These are phyloP conservation scores for Hymenoscyphus scutula DNA, from an alignment of 2,329 filamentous ascomycete species.

Conservation along the genomic window DNA sequence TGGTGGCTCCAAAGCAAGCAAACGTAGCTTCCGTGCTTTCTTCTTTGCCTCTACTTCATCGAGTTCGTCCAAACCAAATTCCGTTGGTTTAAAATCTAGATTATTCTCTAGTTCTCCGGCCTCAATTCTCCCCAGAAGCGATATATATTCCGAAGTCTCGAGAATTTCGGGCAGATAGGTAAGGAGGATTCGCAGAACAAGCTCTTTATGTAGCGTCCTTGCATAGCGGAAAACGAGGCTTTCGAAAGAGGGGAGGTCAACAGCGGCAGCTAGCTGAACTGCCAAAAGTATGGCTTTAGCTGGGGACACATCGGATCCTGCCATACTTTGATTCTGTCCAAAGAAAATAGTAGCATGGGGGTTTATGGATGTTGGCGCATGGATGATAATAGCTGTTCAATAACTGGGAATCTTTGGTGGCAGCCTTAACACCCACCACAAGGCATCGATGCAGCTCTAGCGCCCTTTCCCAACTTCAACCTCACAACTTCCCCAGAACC, in stretches of 20 bases:
- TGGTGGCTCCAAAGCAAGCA: slow-evolving; percentile 56
- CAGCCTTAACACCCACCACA: slow-evolving; percentile 8
- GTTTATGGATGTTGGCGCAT: slow-evolving; percentile 12
- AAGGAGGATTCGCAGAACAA: slow-evolving; percentile 71
- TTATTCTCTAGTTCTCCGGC: slow-evolving; percentile 30
- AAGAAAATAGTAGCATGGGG: slow-evolving; percentile 13
- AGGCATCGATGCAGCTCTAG: slow-evolving; percentile 26
- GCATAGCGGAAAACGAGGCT: slow-evolving; percentile 56
- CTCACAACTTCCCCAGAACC: slow-evolving; percentile 23
- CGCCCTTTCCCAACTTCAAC: slow-evolving; percentile 9
- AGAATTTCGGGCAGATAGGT: slow-evolving; percentile 74
- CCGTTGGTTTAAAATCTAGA: slow-evolving; percentile 49
- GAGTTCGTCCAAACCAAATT: slow-evolving; percentile 53
- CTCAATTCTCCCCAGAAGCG: slow-evolving; percentile 56
- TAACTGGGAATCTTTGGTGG: slow-evolving; percentile 14
- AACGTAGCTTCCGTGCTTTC: slow-evolving; percentile 59
- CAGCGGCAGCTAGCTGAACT: slow-evolving; percentile 64
- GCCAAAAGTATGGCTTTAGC: slow-evolving; percentile 72
- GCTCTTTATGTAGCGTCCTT: slow-evolving; percentile 58
- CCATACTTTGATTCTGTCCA: slow-evolving; percentile 29
- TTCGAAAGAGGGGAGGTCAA: slow-evolving; percentile 62
- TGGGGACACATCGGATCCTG: slow-evolving; percentile 50
- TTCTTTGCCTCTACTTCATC: slow-evolving; percentile 63
- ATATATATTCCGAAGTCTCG: slow-evolving; percentile 60
- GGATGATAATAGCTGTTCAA: slow-evolving; percentile 19